Evolutionary conservation across 306 rosid genomes (phyloP).

Genomic region (Macrotyloma uniflorum): DNA sequence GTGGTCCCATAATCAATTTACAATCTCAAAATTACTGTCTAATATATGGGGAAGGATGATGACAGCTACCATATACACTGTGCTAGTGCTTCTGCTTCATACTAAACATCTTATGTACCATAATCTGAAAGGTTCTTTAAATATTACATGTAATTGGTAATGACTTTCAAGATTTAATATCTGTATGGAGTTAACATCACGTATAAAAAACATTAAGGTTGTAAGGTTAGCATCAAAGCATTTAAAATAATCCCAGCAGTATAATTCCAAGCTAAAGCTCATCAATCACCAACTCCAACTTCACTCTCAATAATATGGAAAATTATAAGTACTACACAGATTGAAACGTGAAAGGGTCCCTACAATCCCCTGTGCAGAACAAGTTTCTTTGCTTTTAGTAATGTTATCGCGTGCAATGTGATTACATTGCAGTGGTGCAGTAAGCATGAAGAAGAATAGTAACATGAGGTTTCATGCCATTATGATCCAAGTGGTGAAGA

Average conservation of each 20-base stretch:
- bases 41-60: too few relatives aligned
- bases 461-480: neutral
- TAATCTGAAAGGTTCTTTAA: too few relatives aligned
- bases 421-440: neutral
- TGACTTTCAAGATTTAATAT: too few relatives aligned
- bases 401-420: neutral
- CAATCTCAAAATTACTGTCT: too few relatives aligned
- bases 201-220: too few relatives aligned
- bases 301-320: constrained; percentile 5
- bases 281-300: constrained; percentile 43
- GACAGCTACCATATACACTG: too few relatives aligned
- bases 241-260: neutral
- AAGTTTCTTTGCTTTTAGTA: constrained; percentile 14
- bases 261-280: constrained; percentile 33
- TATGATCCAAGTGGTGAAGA: constrained; percentile 33
- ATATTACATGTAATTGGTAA: too few relatives aligned
- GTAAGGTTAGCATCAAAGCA: too few relatives aligned
- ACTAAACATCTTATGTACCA: too few relatives aligned
- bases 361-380: neutral
- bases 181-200: too few relatives aligned
- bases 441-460: neutral
- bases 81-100: too few relatives aligned
- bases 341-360: constrained; percentile 4
- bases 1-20: neutral
- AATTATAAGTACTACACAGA: neutral